Evolutionary conservation across 129 eudicot genomes (phyloP), one percentile per base, ranked within the genome.

Genomic region (Chrysanthemum lavandulifolium): DNA sequence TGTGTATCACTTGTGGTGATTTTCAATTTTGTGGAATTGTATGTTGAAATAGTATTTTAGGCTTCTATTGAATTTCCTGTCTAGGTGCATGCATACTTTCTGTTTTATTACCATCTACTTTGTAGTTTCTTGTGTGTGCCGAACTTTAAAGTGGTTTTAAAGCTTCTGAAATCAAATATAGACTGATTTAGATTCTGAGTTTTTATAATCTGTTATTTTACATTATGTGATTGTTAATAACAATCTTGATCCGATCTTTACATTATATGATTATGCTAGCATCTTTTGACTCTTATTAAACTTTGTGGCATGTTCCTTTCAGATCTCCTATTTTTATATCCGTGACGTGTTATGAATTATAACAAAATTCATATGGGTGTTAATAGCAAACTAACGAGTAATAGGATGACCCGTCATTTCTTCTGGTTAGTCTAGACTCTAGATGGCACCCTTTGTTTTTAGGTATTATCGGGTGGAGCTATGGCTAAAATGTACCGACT

Each of bases 341-440:
- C 16, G 12, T 55, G 19, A 19, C 27, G 50, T 53, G 50, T 27
- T n/a, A 11, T 33, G 74, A 12, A 10, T 18, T 29, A n/a, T 40
- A 29, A 54, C 51, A 9, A 51, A 29, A 31, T 15, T 54, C 4
- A 69, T 31, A 15, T 31, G 45, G 64, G 65, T 54, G 31, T 16
- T 33, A 69, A 14, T 61, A 27, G 21, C 21, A 73, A 73, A 12
- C 36, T 73, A 53, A 36, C 54, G 64, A 69, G 53, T 52, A 68
- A 33, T 69, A 69, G 55, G 74, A 7, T 23, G 36, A 31, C 53
- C 47, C 51, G 53, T 63, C n/a, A 18, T 62, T 62, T 49, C 21
- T 72, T 48, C 25, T 70, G 15, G 19, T 55, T 56, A 16, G 27
- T 16, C 18, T n/a, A 36, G 43, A 36, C 5, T 16, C 18, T n/a